Evolutionary conservation across 2,329 filamentous ascomycete genomes (phyloP).

Genomic region (Fusarium coffeatum): DNA sequence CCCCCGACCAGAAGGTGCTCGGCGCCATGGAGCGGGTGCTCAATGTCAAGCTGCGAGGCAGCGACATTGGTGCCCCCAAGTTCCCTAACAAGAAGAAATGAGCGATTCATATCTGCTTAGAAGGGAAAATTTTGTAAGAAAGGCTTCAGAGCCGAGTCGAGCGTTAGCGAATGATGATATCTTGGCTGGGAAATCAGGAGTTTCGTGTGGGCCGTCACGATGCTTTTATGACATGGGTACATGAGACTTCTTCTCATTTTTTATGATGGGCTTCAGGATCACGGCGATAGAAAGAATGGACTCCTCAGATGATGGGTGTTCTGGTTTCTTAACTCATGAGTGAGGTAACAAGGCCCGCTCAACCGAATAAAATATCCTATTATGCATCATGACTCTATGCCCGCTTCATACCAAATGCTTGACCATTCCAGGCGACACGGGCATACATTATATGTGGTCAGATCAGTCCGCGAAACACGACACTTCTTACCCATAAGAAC

Average conservation of each 20-base stretch:
- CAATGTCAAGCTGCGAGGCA: constrained; percentile 87
- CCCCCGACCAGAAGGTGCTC: constrained; percentile 87
- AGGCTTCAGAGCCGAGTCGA: constrained; percentile 45
- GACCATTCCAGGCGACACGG: not conserved
- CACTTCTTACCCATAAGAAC: not conserved
- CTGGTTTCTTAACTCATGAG: constrained; percentile 20
- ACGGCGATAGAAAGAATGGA: constrained; percentile 28
- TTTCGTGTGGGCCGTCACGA: constrained; percentile 45
- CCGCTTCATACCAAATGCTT: too few relatives aligned
- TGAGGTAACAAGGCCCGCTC: constrained; percentile 6
- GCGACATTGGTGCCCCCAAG: constrained; percentile 85
- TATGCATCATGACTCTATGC: constrained; percentile 1
- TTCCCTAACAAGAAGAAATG: constrained; percentile 77
- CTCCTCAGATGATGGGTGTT: constrained; percentile 19
- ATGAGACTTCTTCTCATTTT: constrained; percentile 39
- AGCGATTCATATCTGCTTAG: constrained; percentile 35
- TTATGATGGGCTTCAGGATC: constrained; percentile 29
- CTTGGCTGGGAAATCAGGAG: constrained; percentile 45
- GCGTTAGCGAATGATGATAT: constrained; percentile 47
- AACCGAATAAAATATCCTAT: constrained; percentile 27
- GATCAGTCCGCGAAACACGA: not conserved
- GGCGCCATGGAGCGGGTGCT: constrained; percentile 82
- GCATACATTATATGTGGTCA: not conserved
- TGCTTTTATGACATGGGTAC: constrained; percentile 44
- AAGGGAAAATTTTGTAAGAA: constrained; percentile 38